Percentiles rank a stretch among this genome's conserved stretches.
phyloP scores from a whole-genome alignment of 2,329 filamentous ascomycete species.

The Penicillium psychrosexuale region DNA sequence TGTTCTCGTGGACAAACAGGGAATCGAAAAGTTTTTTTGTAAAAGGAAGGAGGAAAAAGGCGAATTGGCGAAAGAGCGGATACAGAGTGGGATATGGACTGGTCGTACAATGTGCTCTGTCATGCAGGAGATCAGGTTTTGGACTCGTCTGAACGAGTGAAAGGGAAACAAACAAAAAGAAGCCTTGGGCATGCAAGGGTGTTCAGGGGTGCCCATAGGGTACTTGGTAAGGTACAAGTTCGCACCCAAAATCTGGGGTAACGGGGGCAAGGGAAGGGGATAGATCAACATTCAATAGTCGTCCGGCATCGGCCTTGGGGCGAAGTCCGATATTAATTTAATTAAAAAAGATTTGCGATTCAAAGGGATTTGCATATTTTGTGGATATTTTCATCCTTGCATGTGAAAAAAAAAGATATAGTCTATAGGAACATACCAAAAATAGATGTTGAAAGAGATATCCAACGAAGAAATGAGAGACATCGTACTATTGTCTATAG shows the following conservation, averaged over 20 bases:
- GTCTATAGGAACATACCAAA: not conserved
- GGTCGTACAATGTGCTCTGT: conserved; percentile 1
- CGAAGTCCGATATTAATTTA: not conserved
- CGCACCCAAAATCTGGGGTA: not conserved
- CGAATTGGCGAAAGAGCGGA: not conserved
- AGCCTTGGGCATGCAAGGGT: not conserved
- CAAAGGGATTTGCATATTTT: not conserved
- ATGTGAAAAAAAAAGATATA: not conserved
- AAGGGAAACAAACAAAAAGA: not conserved
- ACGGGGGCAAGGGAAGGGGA: not conserved
- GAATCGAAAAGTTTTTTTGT: not conserved
- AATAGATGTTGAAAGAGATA: not conserved
- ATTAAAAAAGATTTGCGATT: not conserved
- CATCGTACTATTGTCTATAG: not conserved
- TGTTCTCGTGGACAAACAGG: conserved; percentile 3
- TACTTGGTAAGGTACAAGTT: not conserved
- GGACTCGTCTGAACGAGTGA: not conserved
- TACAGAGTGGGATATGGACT: not conserved
- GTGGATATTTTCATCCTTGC: not conserved
- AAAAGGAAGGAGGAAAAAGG: not conserved
- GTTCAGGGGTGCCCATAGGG: not conserved
- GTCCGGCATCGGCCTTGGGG: not conserved
- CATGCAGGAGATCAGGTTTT: not conserved
- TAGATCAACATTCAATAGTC: not conserved
- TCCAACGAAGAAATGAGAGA: not conserved